Evolutionary conservation across 768 basidiomycete species (phyloP).

Genomic region (Floccularia luteovirens): DNA sequence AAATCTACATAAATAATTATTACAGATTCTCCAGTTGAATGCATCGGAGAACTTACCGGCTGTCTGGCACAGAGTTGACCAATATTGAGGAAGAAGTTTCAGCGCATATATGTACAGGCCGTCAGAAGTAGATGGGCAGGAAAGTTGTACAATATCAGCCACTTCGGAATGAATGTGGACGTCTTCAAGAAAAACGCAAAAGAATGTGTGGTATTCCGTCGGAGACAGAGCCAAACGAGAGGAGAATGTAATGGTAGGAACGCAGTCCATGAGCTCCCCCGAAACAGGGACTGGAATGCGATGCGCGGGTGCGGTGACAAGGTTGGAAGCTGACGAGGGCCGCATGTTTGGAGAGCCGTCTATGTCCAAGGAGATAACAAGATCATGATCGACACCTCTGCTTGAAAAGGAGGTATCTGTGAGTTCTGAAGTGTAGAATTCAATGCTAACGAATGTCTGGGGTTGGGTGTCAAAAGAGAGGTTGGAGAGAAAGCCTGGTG

Average conservation of each 20-base stretch:
- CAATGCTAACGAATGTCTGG: no score
- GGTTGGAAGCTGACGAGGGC: neutral
- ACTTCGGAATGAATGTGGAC: constrained; percentile 14
- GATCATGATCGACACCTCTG: no score
- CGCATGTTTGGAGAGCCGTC: no score
- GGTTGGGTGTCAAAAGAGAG: no score
- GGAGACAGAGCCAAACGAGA: constrained; percentile 8
- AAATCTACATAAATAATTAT: no score
- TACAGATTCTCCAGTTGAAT: no score
- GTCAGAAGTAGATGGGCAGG: constrained; percentile 3
- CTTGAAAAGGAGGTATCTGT: no score
- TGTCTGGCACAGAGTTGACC: constrained; percentile 14
- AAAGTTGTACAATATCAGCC: constrained; percentile 9
- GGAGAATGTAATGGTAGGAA: constrained; percentile 14
- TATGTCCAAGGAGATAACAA: no score
- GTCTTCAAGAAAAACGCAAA: constrained; percentile 16
- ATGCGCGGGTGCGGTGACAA: neutral
- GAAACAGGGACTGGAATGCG: constrained; percentile 5
- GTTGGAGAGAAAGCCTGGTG: no score
- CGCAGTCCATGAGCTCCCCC: constrained; percentile 3
- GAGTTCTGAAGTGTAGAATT: no score
- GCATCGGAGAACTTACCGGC: constrained; percentile 14
- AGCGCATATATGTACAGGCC: constrained; percentile 8
- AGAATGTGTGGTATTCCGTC: constrained; percentile 11
- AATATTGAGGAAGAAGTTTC: constrained; percentile 15